A percentile compares a stretch with the other conserved stretches of the same genome.
These are phyloP conservation scores for Glonium stellatum DNA, from an alignment of 495 filamentous ascomycete species.

Conservation along the genomic window DNA sequence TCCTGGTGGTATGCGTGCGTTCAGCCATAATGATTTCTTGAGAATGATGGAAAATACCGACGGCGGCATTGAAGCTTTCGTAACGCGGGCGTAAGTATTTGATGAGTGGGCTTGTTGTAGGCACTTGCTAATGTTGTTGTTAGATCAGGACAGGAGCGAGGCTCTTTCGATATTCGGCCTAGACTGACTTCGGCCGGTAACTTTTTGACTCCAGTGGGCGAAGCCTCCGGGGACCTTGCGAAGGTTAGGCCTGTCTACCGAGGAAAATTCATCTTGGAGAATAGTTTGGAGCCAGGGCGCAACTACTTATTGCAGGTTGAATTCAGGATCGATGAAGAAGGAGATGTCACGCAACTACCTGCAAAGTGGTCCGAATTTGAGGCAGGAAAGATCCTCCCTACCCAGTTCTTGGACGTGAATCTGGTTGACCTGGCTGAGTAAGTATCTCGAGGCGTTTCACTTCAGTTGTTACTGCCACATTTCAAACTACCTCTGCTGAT, in stretches of 20 bases:
- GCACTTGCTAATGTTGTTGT: neutral
- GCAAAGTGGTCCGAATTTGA: slow-evolving; percentile 10
- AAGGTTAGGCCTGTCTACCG: neutral
- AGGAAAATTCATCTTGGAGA: neutral
- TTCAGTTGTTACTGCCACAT: neutral
- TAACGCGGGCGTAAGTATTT: neutral
- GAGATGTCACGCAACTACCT: slow-evolving; percentile 10
- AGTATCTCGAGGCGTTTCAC: neutral
- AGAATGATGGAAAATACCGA: neutral
- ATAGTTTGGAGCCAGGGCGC: neutral
- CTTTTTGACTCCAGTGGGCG: neutral
- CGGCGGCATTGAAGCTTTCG: neutral
- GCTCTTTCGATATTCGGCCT: neutral
- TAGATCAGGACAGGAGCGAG: neutral
- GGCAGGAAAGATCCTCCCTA: neutral
- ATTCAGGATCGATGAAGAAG: slow-evolving; percentile 18
- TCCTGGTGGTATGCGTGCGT: neutral
- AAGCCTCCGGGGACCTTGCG: neutral
- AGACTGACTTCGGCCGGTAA: neutral
- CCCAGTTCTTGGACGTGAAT: slow-evolving; percentile 14
- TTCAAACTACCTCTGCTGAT: neutral
- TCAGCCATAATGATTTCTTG: neutral
- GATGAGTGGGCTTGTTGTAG: neutral
- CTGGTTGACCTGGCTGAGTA: slow-evolving; percentile 15
- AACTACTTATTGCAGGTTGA: slow-evolving; percentile 16